Base-by-base conservation (phyloP, 208 protist genomes). In the Vickermania ingenoplastis region DNA sequence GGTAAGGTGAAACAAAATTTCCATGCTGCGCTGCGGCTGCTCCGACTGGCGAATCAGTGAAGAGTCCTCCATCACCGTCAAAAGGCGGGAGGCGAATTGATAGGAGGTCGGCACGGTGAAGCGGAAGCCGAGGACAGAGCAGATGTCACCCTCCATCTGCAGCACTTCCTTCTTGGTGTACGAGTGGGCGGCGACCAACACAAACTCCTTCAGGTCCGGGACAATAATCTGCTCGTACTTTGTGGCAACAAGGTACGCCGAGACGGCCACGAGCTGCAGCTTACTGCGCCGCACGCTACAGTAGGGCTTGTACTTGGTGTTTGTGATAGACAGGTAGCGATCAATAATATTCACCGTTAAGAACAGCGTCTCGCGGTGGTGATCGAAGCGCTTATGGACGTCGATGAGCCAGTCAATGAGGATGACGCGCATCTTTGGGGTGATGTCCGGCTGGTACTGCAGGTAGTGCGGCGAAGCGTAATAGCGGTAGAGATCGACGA, bases 401-500 rank as follows among this genome's bases (percentile, higher is more conserved):
- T 98, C 98, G 50, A 99, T 86, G 56, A 99, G 89, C 97, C 98
- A 99, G 79, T 99, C 97, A 17, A 99, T 83, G 17, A 99, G 77
- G 65, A 99, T 98, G 57, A 96, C 85, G 41, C 97, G 85, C 97
- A 99, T 99, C 69, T 97, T 97, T 59, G 96, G 84, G 67, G 90
- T 99, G 41, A 99, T 88, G 59, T 98, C 93, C 5, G 88, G 81
- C 64, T 94, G 88, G 61, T 90, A 79, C 62, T 83, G 77, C 23
- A 94, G 67, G 65, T 92, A 94, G 60, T 79, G 69, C 13, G 86
- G 81, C 22, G 74, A 86, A 41, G 82, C 77, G 58, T 82, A 86
- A 67, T 81, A 86, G 56, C 59, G 53, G 65, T 83, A 79, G 29
- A 86, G 67, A 7, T 30, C 21, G 25, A 65, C 67, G 27, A 70